Evolutionary conservation across 805 yeast species (phyloP).

Genomic region (Candida xyloterini): DNA sequence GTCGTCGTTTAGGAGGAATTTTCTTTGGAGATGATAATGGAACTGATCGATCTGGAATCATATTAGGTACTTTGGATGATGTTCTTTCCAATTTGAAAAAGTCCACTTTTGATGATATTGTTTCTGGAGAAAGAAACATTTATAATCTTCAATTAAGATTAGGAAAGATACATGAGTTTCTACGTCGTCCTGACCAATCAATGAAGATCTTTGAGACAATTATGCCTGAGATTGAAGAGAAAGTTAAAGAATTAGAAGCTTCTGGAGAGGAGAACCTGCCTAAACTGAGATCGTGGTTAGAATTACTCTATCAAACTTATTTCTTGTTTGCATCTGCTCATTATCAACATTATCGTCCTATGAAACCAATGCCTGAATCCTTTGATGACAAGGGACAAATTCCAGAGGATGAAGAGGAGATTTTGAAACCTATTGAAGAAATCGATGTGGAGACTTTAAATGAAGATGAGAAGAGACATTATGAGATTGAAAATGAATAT

Average conservation of each 20-base stretch:
- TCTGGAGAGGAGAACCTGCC: constrained; percentile 11
- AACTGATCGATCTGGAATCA: constrained; percentile 16
- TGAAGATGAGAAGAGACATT: constrained; percentile 31
- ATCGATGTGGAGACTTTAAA: constrained; percentile 25
- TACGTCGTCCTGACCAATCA: constrained; percentile 51
- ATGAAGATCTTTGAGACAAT: constrained; percentile 43
- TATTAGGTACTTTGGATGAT: constrained; percentile 55
- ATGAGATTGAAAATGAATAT: constrained; percentile 46
- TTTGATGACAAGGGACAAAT: constrained; percentile 30
- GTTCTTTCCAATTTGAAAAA: constrained; percentile 65
- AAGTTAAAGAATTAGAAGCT: constrained; percentile 16
- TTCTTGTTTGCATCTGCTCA: constrained; percentile 76
- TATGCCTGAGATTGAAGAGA: constrained; percentile 31
- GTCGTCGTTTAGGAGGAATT: constrained; percentile 8
- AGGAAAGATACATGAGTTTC: constrained; percentile 69
- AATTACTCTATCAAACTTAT: constrained; percentile 69
- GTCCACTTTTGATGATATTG: constrained; percentile 48
- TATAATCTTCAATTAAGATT: constrained; percentile 47
- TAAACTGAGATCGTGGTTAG: constrained; percentile 48
- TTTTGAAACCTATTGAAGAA: constrained; percentile 19
- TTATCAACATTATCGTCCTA: constrained; percentile 49
- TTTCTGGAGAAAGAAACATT: constrained; percentile 46
- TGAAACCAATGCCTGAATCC: constrained; percentile 30
- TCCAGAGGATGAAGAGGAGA: constrained; percentile 23
- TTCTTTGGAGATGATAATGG: constrained; percentile 9